A percentile compares a stretch with the other conserved stretches of the same genome.
Evolutionary conservation across 2,329 filamentous ascomycete species (phyloP).

Genomic region (Colletotrichum musicola): DNA sequence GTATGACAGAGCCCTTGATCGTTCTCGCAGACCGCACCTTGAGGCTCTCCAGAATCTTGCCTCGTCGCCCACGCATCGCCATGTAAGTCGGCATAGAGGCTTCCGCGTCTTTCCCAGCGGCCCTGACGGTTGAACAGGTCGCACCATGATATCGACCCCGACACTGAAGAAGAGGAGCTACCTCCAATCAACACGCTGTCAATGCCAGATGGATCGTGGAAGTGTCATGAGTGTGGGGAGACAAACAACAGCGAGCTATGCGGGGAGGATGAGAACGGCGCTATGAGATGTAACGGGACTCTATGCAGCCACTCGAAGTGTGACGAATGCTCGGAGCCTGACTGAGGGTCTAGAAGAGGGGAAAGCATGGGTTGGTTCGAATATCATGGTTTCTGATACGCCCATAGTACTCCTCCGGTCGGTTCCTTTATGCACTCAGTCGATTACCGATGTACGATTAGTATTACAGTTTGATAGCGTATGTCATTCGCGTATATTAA

Average conservation of each 20-base stretch:
- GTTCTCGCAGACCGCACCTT: too few species aligned
- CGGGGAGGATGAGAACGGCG: constrained; percentile 7
- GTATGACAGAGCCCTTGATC: too few species aligned
- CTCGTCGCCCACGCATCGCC: not conserved
- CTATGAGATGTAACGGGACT: constrained; percentile 14
- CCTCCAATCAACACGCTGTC: not conserved
- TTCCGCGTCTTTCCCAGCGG: not conserved
- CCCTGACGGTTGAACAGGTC: not conserved
- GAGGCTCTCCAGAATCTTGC: too few species aligned
- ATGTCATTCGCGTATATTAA: too few species aligned
- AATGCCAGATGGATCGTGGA: constrained; percentile 23
- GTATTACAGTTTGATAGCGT: too few species aligned
- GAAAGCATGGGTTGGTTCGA: too few species aligned
- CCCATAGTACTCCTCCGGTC: too few species aligned
- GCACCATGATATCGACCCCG: not conserved
- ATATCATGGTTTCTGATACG: too few species aligned
- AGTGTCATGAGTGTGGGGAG: constrained; percentile 13
- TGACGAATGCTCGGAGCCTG: constrained; percentile 11
- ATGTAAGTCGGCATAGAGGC: not conserved
- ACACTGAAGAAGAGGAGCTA: not conserved
- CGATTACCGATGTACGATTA: too few species aligned
- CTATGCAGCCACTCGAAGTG: constrained; percentile 10
- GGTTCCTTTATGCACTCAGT: too few species aligned
- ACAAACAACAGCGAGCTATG: constrained; percentile 23
- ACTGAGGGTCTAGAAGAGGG: not conserved